Base-by-base conservation (phyloP, 2,329 filamentous ascomycete species). In the Colletotrichum sp. region DNA sequence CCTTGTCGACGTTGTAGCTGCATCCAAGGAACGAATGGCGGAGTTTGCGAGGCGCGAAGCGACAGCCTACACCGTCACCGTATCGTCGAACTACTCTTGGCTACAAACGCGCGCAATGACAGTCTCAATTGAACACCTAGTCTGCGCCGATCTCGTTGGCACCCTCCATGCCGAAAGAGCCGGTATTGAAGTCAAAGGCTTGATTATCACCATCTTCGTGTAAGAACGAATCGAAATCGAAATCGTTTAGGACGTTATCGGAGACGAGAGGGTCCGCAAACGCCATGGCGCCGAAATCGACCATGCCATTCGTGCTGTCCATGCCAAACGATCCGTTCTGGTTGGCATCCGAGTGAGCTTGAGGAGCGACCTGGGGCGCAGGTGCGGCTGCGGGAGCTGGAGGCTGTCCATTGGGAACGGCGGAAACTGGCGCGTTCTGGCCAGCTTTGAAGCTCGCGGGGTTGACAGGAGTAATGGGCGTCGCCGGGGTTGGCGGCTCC, bases 171-270 rank as follows among this genome's bases (percentile, higher is more conserved):
- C 84, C 79, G 80, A 91, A 91, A 61, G 84, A 82, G 28, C 85
- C 84, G 18, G 87, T 83, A 76, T 85, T 85, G 79, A 93, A 93
- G 83, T 90, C 90, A 77, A 93, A 93, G 6, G 80, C 82, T 58
- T 84, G 82, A 56, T 85, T 85, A 55, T 87, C 88, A 39, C 84
- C 86, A 62, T 89, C 89, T 75, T 89, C 88, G 77, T 93, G 91
- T 9, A 94, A 85, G 85, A 94, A 94, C 3, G 92, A 93, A 82
- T 94, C 92, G 78, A 94, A 88, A 77, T 94, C 92, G 79, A 94
- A 94, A 78, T 93, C 92, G 79, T 91, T 91, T 64, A 94, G 86
- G 43, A 93, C 91, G 80, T 93, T 89, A 70, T 84, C 84, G 8
- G 88, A 87, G 76, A 86, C 86, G 30, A 89, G 82, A 3, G 91